phyloP scores from a whole-genome alignment of 1,284 basidiomycete species.

The Austroboletus rostrupii region DNA sequence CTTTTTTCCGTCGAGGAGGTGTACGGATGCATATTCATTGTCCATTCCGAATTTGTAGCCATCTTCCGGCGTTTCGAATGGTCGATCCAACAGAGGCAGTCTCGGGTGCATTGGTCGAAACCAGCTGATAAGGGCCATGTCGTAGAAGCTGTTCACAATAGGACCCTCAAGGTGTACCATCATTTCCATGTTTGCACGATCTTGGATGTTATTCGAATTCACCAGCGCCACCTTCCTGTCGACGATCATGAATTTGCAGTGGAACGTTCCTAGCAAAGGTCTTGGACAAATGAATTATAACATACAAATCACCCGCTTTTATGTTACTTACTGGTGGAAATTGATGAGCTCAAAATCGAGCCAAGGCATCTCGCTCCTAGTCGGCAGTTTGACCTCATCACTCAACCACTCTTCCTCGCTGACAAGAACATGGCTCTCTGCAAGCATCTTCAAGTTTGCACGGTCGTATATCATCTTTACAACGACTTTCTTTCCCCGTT shows the following conservation, averaged over 20 bases:
- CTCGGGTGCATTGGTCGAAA: conserved; percentile 54
- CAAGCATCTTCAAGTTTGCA: conserved; percentile 54
- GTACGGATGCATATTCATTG: conserved; percentile 39
- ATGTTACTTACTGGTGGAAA: conserved; percentile 35
- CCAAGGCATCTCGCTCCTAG: conserved; percentile 54
- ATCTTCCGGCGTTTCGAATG: conserved; percentile 19
- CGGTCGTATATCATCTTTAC: conserved; percentile 67
- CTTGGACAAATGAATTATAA: conserved; percentile 37
- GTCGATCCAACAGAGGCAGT: conserved; percentile 43
- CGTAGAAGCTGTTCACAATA: conserved; percentile 70
- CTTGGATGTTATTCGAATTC: conserved; percentile 76
- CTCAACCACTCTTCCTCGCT: conserved; percentile 43
- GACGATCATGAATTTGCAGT: conserved; percentile 74
- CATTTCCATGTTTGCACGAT: conserved; percentile 66
- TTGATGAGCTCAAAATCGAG: conserved; percentile 61
- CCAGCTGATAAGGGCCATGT: conserved; percentile 70
- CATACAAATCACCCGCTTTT: neutral
- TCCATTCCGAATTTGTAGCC: conserved; percentile 48
- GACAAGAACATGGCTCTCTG: conserved; percentile 55
- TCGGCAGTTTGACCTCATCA: conserved; percentile 53
- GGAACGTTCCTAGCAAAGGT: conserved; percentile 70
- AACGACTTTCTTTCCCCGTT: conserved; percentile 47
- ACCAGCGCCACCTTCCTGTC: conserved; percentile 71
- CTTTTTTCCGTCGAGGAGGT: conserved; percentile 27
- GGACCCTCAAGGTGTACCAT: conserved; percentile 67